Evolutionary conservation across 306 rosid species (phyloP).

Genomic region (peach (Prunus persica)): DNA sequence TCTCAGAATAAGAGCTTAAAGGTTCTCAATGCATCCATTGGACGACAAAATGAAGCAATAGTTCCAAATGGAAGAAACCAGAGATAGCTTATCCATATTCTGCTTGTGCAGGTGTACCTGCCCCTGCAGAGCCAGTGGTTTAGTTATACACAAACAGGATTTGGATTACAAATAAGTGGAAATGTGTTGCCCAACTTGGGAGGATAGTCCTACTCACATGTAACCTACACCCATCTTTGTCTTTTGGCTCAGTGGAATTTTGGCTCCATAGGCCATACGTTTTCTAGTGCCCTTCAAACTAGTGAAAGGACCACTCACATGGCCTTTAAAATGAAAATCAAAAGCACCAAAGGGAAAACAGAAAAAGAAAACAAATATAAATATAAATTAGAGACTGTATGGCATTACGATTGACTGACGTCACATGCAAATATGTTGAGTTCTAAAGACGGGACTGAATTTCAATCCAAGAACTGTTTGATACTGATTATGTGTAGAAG

Average conservation of each 20-base stretch:
- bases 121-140: slow-evolving; percentile 14
- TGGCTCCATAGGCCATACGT: slow-evolving; percentile 24
- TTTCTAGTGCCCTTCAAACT: slow-evolving; percentile 28
- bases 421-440: slow-evolving; percentile 8
- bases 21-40: slow-evolving; percentile 26
- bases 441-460: not conserved
- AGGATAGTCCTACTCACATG: slow-evolving; percentile 28
- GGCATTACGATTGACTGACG: slow-evolving; percentile 23
- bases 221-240: slow-evolving; percentile 19
- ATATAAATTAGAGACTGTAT: not conserved
- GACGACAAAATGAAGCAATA: slow-evolving; percentile 25
- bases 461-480: not conserved
- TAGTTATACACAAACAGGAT: slow-evolving; percentile 24
- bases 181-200: slow-evolving; percentile 17
- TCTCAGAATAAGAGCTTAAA: not conserved
- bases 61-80: slow-evolving; percentile 12
- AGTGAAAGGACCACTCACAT: slow-evolving; percentile 51
- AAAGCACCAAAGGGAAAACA: not conserved
- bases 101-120: not conserved
- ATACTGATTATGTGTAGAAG: not conserved
- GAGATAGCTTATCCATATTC: slow-evolving; percentile 25
- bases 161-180: slow-evolving; percentile 38
- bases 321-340: slow-evolving; percentile 4
- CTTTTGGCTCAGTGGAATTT: slow-evolving; percentile 34
- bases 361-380: not conserved